These are phyloP conservation scores for carrot (Daucus carota) DNA, from an alignment of 129 eudicot species.

Conservation along the genomic window DH1_v3.0 NC_030386.2:31045001-31045500, in stretches of 20 bases:
- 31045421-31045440: not conserved
- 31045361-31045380: slow-evolving; percentile 27
- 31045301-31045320: slow-evolving; percentile 48
- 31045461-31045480: not conserved
- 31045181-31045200: slow-evolving; percentile 79
- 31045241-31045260: not conserved
- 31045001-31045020: no score
- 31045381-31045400: slow-evolving; percentile 66
- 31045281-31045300: not conserved
- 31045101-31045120: slow-evolving; percentile 20
- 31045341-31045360: slow-evolving; percentile 38
- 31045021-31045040: no score
- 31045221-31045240: not conserved
- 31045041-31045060: not conserved
- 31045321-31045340: slow-evolving; percentile 47
- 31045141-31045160: slow-evolving; percentile 64
- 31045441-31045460: not conserved
- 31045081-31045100: slow-evolving; percentile 44
- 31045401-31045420: slow-evolving; percentile 52
- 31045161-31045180: slow-evolving; percentile 76
- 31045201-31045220: slow-evolving; percentile 1
- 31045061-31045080: slow-evolving; percentile 44
- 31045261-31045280: no score
- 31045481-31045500: not conserved
- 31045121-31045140: slow-evolving; percentile 37